Evolutionary conservation across 225 moss, liverwort and hornwort genomes (phyloP), one percentile per base, ranked within the genome.

Genomic region (Climacium dendroides): DNA sequence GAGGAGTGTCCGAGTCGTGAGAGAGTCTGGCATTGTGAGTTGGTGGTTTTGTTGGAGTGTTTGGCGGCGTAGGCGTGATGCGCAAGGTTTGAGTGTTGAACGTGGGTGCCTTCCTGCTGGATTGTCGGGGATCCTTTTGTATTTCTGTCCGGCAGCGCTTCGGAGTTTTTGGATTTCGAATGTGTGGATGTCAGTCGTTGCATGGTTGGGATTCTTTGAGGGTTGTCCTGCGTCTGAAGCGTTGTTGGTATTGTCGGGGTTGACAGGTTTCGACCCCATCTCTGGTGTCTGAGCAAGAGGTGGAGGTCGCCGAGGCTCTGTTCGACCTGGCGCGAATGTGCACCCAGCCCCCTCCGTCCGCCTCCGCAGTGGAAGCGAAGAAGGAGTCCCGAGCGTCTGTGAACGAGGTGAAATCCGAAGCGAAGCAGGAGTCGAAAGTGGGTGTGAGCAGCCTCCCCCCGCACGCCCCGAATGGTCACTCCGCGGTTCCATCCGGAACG

Each of bases 271-370:
- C 95, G 52, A 81, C 89, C 48, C 83, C 91, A 34, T 85, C 89
- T 13, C 75, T 63, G n/a, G 91, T 95, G 85, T 95, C 95, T 28
- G 95, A 98, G 87, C 94, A 95, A 78, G 97, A 98, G 85, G 96
- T 90, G 37, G 96, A 98, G 89, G 97, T 96, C 5, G 96, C 96
- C 30, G 95, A 98, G 89, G 97, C 96, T 34, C 89, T 96, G 69
- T 98, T 95, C 85, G 96, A 96, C 90, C 88, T 96, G 58, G 96
- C 97, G 19, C 87, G 93, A 47, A 95, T 93, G 93, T 89, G 93
- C 82, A 94, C 93, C 57, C 90, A 91, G 78, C 91, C 93, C 61
- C 80, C 94, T 57, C 80, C 88, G 39, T 77, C 94, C 9, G 45
- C 43, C 55, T 65, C 91, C 34, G 47, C 58, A 59, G 70, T 70